Evolutionary conservation across 257 asterid genomes (phyloP).

Genomic region (Solanum medicagineum): DNA sequence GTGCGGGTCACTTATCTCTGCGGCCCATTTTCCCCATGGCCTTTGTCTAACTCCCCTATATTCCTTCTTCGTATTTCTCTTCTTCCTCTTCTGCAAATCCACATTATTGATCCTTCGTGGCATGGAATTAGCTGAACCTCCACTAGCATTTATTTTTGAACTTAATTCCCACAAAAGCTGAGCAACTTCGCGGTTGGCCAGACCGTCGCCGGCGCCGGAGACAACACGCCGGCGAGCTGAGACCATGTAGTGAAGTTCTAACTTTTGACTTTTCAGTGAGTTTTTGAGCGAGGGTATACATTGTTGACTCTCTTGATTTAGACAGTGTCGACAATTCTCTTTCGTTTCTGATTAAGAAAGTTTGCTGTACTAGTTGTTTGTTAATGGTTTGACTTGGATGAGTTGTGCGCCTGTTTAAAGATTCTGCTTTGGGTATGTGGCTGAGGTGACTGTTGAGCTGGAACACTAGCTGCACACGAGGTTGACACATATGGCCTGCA

Average conservation of each 20-base stretch:
- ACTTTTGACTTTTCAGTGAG: neutral
- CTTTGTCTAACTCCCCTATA: constrained; percentile 11
- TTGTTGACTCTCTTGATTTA: neutral
- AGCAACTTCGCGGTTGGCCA: neutral
- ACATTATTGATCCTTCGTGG: neutral
- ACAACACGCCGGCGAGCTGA: constrained; percentile 6
- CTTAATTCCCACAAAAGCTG: neutral
- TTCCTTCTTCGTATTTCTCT: neutral
- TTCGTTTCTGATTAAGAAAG: neutral
- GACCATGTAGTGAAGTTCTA: constrained; percentile 2
- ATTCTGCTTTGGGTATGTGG: neutral
- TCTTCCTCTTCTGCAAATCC: neutral
- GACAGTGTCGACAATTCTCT: neutral
- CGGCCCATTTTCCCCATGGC: constrained; percentile 9
- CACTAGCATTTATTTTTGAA: neutral
- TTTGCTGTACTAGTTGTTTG: neutral
- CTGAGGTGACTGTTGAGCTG: neutral
- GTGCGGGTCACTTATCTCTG: constrained; percentile 12
- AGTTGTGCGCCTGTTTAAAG: neutral
- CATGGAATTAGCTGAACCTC: neutral
- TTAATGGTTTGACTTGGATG: neutral
- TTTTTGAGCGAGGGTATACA: neutral
- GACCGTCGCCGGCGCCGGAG: neutral
- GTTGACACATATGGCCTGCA: neutral
- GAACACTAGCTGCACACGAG: neutral